Evolutionary conservation across 345 rosid species (phyloP).

Genomic region (Hirschfeldia incana): DNA sequence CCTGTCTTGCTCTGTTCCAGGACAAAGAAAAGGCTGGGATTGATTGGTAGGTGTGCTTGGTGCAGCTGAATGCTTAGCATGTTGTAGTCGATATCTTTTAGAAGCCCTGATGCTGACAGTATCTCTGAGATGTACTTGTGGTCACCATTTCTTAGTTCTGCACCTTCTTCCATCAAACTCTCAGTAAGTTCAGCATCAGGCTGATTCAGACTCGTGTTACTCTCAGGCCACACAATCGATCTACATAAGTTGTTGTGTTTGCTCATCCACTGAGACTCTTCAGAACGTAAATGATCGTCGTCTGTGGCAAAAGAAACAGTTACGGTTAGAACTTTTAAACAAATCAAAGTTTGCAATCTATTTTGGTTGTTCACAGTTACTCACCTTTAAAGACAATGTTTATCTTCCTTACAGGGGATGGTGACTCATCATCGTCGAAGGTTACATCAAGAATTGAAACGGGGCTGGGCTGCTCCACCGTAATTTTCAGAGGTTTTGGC

Average conservation of each 20-base stretch:
- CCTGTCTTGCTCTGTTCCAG: constrained; percentile 60
- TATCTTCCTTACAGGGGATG: constrained; percentile 80
- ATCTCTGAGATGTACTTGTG: constrained; percentile 65
- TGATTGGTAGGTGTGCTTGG: constrained; percentile 59
- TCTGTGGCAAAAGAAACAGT: constrained; percentile 46
- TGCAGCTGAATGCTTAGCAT: constrained; percentile 45
- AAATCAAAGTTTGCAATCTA: constrained; percentile 14
- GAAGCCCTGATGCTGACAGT: constrained; percentile 61
- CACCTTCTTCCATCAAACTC: constrained; percentile 34
- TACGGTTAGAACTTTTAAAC: constrained; percentile 24
- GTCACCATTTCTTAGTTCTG: constrained; percentile 44
- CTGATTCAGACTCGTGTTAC: constrained; percentile 33
- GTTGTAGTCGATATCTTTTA: constrained; percentile 51
- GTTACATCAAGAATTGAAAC: constrained; percentile 88
- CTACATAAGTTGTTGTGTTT: constrained; percentile 30
- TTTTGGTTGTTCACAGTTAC: constrained; percentile 10
- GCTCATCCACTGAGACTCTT: constrained; percentile 50
- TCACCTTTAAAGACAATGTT: constrained; percentile 68
- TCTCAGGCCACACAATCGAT: constrained; percentile 44
- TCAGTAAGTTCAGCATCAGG: constrained; percentile 31
- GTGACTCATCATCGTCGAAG: constrained; percentile 70
- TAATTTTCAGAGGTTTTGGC: constrained; percentile 45
- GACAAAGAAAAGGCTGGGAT: constrained; percentile 54
- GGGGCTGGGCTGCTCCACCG: constrained; percentile 89
- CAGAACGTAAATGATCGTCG: constrained; percentile 44